phyloP scores from a whole-genome alignment of 164 flowering plant species.

The Chloranthus sessilifolius region DNA sequence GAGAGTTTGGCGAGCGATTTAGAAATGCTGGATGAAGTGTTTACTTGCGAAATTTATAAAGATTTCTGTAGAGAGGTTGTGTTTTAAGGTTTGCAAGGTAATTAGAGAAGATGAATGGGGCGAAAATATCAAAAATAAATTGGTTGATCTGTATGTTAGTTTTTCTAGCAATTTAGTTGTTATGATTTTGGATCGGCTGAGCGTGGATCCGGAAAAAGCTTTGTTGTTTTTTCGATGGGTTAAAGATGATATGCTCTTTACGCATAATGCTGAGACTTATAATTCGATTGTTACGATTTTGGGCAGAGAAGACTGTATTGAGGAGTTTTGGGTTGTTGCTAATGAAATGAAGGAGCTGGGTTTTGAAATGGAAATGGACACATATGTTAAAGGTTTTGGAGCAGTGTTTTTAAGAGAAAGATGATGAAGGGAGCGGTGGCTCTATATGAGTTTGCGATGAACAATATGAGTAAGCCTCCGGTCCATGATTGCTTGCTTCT shows the following conservation, averaged over 20 bases:
- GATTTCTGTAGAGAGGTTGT: slow-evolving; percentile 27
- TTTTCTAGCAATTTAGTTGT: slow-evolving; percentile 45
- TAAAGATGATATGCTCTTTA: slow-evolving; percentile 41
- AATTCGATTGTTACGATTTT: slow-evolving; percentile 52
- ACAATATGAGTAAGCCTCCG: slow-evolving; percentile 49
- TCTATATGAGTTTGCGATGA: slow-evolving; percentile 66
- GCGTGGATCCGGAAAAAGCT: slow-evolving; percentile 41
- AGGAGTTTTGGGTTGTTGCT: slow-evolving; percentile 56
- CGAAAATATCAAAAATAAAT: slow-evolving; percentile 35
- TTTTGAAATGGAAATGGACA: slow-evolving; percentile 49
- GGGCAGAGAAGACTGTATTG: slow-evolving; percentile 52
- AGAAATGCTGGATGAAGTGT: slow-evolving; percentile 41
- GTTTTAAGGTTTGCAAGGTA: slow-evolving; percentile 34
- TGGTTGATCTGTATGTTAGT: slow-evolving; percentile 29
- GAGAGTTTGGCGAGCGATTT: slow-evolving; percentile 40
- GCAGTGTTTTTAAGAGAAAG: slow-evolving; percentile 42
- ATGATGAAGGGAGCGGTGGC: slow-evolving; percentile 63
- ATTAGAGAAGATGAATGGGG: slow-evolving; percentile 47
- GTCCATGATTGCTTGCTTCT: slow-evolving; percentile 45
- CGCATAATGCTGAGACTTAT: slow-evolving; percentile 42
- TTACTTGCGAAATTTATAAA: slow-evolving; percentile 33
- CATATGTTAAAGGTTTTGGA: slow-evolving; percentile 37
- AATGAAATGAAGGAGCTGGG: slow-evolving; percentile 58
- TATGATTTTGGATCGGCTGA: slow-evolving; percentile 40
- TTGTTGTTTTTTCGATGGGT: slow-evolving; percentile 69